Base-by-base conservation (phyloP, 768 basidiomycete species). In the Phylloporus sp. region DNA sequence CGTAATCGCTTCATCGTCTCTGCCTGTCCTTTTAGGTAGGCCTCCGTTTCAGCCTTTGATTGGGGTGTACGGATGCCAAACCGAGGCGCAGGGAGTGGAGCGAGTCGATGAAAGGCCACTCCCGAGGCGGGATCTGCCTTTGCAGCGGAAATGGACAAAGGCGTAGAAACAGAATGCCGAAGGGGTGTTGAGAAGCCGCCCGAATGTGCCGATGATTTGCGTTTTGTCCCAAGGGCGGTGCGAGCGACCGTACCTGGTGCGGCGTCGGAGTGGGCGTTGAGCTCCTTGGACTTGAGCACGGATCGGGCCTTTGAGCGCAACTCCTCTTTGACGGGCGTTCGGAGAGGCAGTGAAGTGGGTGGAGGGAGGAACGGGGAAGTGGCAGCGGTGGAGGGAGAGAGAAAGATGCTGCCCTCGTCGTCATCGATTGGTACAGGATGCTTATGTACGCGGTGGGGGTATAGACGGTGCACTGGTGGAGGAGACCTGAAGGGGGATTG, bases 1-100 rank as follows among this genome's bases (percentile, higher is more conserved):
- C 75, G 76, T 18, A 88, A 71, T 47, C 76, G 74, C 8, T 78
- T 85, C 70, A 88, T 72, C 0, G 84, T 83, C 39, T 84, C 84
- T 0, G 84, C 81, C 50, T 88, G 84, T 8, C 73, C 72, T 54
- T 67, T 71, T n/a, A 77, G 61, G 56, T 64, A 66, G 7, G 64
- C 66, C 18, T 73, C 72, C 3, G 68, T 70, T 48, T 72, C 70
- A 0, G 68, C 69, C 49, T 61, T 72, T 36, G 69, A 67, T 36
- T 73, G 72, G 0, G 72, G 67, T 0, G 58, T 62, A 2, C 57
- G 70, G 6, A 35, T 45, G 12, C 53, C 62, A 39, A 72, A 72
- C 7, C 60, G 70, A 16, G 46, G 68, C 0, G 67, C 66, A 18
- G 66, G 34, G 1, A 72, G 63, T 11, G 73, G 72, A 1, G 65